phyloP scores from a whole-genome alignment of 2,329 filamentous ascomycete species.

The Beauveria sp. region DNA sequence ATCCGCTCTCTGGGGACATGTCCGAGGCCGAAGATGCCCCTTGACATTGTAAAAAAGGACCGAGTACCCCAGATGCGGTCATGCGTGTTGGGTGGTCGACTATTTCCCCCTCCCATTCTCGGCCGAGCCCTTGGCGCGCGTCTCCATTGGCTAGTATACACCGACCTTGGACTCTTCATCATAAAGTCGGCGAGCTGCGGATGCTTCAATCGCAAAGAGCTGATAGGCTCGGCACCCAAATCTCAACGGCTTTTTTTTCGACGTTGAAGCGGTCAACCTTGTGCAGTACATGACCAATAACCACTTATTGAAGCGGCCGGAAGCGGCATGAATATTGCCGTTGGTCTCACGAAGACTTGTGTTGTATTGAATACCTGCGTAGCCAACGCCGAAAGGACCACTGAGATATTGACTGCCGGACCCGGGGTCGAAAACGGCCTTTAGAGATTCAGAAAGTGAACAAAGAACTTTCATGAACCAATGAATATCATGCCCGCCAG shows the following conservation, averaged over 20 bases:
- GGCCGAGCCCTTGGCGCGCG: constrained; percentile 6
- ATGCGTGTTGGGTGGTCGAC: constrained; percentile 26
- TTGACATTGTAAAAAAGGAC: constrained; percentile 39
- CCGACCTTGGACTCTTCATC: constrained; percentile 46
- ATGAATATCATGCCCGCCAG: neutral
- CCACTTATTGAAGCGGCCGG: constrained; percentile 30
- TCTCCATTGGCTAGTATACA: constrained; percentile 42
- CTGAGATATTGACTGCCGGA: constrained; percentile 30
- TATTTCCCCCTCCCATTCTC: constrained; percentile 27
- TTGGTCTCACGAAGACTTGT: constrained; percentile 34
- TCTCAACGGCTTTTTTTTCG: constrained; percentile 22
- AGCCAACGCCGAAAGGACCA: constrained; percentile 24
- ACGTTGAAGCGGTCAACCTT: constrained; percentile 46
- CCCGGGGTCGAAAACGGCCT: constrained; percentile 30
- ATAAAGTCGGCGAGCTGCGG: constrained; percentile 34
- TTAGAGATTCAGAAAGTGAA: constrained; percentile 22
- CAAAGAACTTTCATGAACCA: neutral
- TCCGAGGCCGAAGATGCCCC: constrained; percentile 46
- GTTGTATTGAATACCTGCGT: constrained; percentile 31
- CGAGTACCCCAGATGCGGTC: constrained; percentile 39
- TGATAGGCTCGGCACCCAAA: constrained; percentile 33
- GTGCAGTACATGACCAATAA: constrained; percentile 45
- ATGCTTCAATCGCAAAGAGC: constrained; percentile 32
- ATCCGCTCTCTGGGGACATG: constrained; percentile 47
- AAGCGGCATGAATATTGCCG: constrained; percentile 38